These are phyloP conservation scores for Nymphaea thermarum DNA, from an alignment of 164 flowering plant species.

Conservation along the genomic window DNA sequence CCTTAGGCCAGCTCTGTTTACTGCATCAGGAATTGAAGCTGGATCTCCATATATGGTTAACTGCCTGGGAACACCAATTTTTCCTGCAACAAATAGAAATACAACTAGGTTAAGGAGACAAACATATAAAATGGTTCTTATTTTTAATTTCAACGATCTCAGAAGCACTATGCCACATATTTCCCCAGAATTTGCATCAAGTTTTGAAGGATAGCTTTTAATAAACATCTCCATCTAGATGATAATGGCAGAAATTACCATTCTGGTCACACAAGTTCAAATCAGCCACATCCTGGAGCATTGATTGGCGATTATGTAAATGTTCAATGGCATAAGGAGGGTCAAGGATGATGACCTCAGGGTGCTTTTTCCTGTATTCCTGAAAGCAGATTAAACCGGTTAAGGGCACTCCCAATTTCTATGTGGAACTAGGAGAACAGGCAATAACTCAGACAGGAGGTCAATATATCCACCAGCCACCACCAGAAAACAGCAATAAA, in stretches of 20 bases:
- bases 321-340: conserved; percentile 93
- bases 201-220: neutral
- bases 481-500: too few species aligned
- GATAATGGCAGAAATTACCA: conserved; percentile 33
- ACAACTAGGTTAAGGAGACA: neutral
- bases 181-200: neutral
- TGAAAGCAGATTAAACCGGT: conserved; percentile 7
- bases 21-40: conserved; percentile 53
- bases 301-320: conserved; percentile 69
- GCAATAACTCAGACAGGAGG: neutral
- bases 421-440: neutral
- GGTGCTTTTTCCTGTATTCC: conserved; percentile 67
- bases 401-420: neutral
- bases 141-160: too few species aligned
- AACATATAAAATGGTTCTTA: neutral
- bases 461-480: too few species aligned
- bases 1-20: conserved; percentile 47
- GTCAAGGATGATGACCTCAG: conserved; percentile 93
- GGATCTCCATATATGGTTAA: conserved; percentile 55
- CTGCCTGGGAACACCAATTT: conserved; percentile 64
- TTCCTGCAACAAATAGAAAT: conserved; percentile 28
- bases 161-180: too few species aligned
- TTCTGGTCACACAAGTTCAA: conserved; percentile 49
- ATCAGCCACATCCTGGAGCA: conserved; percentile 94
- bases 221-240: too few species aligned